Base-by-base conservation (phyloP, 2,329 filamentous ascomycete genomes). In the Diaporthe ampelina region DNA sequence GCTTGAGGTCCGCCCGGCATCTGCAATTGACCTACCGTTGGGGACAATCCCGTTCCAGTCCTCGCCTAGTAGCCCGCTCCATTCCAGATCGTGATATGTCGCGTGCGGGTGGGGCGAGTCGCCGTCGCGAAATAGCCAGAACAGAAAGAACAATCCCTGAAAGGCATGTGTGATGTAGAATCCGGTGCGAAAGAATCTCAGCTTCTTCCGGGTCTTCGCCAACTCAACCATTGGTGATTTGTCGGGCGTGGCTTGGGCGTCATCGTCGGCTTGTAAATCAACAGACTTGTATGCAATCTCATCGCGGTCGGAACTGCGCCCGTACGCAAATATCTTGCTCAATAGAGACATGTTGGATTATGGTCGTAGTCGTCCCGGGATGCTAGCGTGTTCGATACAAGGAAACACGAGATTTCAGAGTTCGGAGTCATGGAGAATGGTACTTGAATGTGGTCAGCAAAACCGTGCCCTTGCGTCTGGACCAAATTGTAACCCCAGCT, bases 241-340 rank as follows among this genome's bases (percentile, higher is more conserved):
- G 8, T 48, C 59, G 26, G 40, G 7, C 26, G 40, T 48, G 26
- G 26, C 17, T 24, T 24, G 59, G 43, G 9, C 13, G 35, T 65
- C 59, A n/a, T 65, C 59, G 40, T 65, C 59, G 17, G 8, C 58
- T 63, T 63, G 37, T 29, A 48, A 32, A 65, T 65, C 59, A 35
- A 65, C 59, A 24, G 59, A 65, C 59, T 65, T 48, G 59, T 65
- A 65, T 48, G 19, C 26, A 65, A 65, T 65, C n/a, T 32, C 59
- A 65, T 65, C 40, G 26, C 40, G 59, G 43, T 65, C 43, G 59
- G 59, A n/a, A 50, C 26, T 50, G 40, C 17, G 26, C 40, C 40
- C 17, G 43, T 21, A 32, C 59, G 24, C 59, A 65, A 65, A 48
- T n/a, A 65, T 65, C 11, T 65, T 65, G 26, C 2, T 35, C 26